Conservation (phyloP, 2,329 filamentous ascomycete genomes). For the Metarhizium humberi region DNA sequence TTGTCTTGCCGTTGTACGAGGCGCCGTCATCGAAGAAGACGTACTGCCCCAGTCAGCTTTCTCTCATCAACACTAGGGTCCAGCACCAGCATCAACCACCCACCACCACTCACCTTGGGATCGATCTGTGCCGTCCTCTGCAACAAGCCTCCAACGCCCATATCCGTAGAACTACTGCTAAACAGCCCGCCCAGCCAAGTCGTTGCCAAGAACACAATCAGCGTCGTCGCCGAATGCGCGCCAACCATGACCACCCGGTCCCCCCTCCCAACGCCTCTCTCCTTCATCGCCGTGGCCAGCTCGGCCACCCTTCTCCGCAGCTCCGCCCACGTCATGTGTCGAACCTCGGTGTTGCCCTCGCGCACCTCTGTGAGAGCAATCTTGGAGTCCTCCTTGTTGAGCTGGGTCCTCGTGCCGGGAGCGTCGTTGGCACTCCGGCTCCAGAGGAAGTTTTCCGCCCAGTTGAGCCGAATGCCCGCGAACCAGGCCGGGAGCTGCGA, state of each 20-base stretch:
- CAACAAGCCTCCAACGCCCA: slow-evolving; percentile 69
- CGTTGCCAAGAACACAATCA: slow-evolving; percentile 61
- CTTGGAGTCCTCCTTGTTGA: slow-evolving; percentile 60
- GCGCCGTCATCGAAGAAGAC: slow-evolving; percentile 79
- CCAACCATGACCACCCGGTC: slow-evolving; percentile 70
- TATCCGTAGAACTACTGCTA: slow-evolving; percentile 69
- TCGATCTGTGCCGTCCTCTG: slow-evolving; percentile 67
- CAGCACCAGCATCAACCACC: no score
- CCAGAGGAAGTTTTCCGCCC: slow-evolving; percentile 72
- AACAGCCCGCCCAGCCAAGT: slow-evolving; percentile 67
- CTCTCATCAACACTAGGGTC: not conserved
- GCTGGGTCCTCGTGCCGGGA: slow-evolving; percentile 36
- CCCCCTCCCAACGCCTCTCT: slow-evolving; percentile 56
- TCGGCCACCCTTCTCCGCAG: slow-evolving; percentile 49
- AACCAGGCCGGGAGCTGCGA: slow-evolving; percentile 71
- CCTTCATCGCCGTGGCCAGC: slow-evolving; percentile 57
- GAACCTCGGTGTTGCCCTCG: slow-evolving; percentile 50
- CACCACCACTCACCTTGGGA: slow-evolving; percentile 42
- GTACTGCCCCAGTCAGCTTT: slow-evolving; percentile 29
- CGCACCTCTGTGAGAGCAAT: slow-evolving; percentile 65
- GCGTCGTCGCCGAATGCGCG: slow-evolving; percentile 65
- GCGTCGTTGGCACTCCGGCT: slow-evolving; percentile 32
- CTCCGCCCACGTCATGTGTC: slow-evolving; percentile 57
- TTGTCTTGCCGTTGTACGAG: slow-evolving; percentile 68
- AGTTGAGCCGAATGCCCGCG: slow-evolving; percentile 63